These are phyloP conservation scores for Trapa bicornis DNA, from an alignment of 345 rosid genomes.

Conservation along the genomic window DNA sequence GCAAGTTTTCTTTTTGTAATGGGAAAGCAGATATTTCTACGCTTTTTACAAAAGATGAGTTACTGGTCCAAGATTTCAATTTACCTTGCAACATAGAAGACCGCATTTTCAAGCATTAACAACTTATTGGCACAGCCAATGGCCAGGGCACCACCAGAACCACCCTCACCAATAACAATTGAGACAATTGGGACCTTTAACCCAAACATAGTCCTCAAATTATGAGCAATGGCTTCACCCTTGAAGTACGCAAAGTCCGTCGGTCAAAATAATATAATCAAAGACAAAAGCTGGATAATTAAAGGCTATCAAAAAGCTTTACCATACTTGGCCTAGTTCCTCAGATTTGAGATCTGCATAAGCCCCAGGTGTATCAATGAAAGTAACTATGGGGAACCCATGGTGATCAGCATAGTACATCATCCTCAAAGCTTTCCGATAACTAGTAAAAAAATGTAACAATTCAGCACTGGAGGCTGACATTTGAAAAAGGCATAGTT, in stretches of 20 bases:
- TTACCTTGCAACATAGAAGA: conserved; percentile 96
- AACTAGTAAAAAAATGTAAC: conserved; percentile 7
- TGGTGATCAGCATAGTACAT: conserved; percentile 27
- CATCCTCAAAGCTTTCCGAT: conserved; percentile 23
- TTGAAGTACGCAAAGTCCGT: conserved; percentile 16
- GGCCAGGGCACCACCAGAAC: conserved; percentile 99
- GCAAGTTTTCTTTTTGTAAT: not conserved
- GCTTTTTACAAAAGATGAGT: not conserved
- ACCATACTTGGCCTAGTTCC: conserved; percentile 27
- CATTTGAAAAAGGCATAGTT: not conserved
- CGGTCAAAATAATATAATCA: conserved; percentile 9
- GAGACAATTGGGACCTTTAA: conserved; percentile 88
- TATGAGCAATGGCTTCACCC: conserved; percentile 98
- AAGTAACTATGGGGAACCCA: conserved; percentile 24
- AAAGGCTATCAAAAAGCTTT: not conserved
- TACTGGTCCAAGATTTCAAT: not conserved
- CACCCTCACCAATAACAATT: conserved; percentile 96
- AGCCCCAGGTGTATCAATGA: conserved; percentile 31
- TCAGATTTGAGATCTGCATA: conserved; percentile 32
- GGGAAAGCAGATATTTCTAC: not conserved
- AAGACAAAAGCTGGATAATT: not conserved
- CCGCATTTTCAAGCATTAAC: conserved; percentile 93
- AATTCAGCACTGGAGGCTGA: not conserved
- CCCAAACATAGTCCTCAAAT: conserved; percentile 92
- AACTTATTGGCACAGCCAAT: conserved; percentile 89